Evolutionary conservation across 768 basidiomycete species (phyloP), one percentile per base, ranked within the genome.

Genomic region (Cystobasidium ongulense): DNA sequence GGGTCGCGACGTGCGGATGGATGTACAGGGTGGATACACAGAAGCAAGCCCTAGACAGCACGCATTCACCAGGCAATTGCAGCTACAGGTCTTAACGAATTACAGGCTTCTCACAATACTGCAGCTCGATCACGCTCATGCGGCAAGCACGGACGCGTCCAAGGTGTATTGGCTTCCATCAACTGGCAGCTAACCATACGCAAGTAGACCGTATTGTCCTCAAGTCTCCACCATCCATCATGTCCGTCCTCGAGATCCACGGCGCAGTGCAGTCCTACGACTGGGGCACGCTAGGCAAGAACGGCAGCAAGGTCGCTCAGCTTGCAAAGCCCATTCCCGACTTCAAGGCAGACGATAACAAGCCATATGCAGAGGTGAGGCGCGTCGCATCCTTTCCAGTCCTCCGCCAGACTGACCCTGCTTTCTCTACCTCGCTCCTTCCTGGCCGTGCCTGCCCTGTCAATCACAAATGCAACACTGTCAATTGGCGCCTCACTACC

Each of bases 361-460:
- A 86, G 74, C 90, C 92, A 1, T 98, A 98, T 80, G 95, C 96
- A 31, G 95, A 99, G 87, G 95, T 92, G 80, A 64, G 87, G 63
- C 76, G 46, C 62, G 64, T 25, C 2, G 39, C 15, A 2, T 38
- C 59, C 23, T 17, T 61, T 57, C 23, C 18, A 4, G 21, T 61
- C 46, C 18, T 4, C n/a, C n/a, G n/a, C 46, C 46, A 11, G 18
- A 50, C 46, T 50, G 46, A 50, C 18, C 57, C 17, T 59, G 27
- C 23, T 11, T 27, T 2, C 57, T 29, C n/a, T 13, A 46, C 43
- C 46, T 54, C 52, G n/a, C 71, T 39, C 54, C 64, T 29, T 63
- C 62, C 25, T 61, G 36, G 50, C 0, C 53, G 21, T 21, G 17
- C 29, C 43, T 8, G 10, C 29, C 1, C 13, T 1, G 38, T 25